Percentiles rank a stretch among this genome's conserved stretches.
Evolutionary conservation across 108 stramenopile genomes (phyloP).

Genomic region (Cyclostephanos tholiformis): DNA sequence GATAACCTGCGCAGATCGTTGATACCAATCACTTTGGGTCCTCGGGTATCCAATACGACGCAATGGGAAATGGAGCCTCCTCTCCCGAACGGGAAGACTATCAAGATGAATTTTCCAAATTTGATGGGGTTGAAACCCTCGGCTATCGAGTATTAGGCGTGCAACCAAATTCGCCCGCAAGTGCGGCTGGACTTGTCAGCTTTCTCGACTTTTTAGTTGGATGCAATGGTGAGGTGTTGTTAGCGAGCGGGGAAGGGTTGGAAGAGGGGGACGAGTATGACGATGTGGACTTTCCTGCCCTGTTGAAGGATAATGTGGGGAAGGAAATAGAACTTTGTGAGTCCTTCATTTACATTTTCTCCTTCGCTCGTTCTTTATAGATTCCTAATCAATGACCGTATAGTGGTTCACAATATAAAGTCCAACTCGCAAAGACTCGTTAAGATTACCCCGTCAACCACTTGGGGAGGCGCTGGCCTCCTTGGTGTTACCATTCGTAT

Average conservation of each 20-base stretch:
- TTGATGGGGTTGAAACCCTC: slow-evolving; percentile 81
- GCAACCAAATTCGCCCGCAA: slow-evolving; percentile 91
- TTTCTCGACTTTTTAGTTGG: slow-evolving; percentile 97
- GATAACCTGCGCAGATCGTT: too few relatives aligned
- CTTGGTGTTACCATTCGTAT: slow-evolving; percentile 95
- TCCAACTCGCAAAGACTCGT: slow-evolving; percentile 75
- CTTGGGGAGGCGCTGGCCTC: slow-evolving; percentile 93
- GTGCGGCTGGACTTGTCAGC: slow-evolving; percentile 86
- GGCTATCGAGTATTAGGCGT: slow-evolving; percentile 97
- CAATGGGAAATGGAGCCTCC: slow-evolving; percentile 57
- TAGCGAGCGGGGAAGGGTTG: slow-evolving; percentile 74
- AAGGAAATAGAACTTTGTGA: slow-evolving; percentile 66
- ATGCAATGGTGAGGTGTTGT: slow-evolving; percentile 69
- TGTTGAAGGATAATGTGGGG: slow-evolving; percentile 62
- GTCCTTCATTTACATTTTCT: slow-evolving; percentile 32
- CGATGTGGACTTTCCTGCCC: slow-evolving; percentile 73
- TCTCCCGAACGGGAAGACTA: slow-evolving; percentile 17
- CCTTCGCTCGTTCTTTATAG: slow-evolving; percentile 1
- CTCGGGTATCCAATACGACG: too few relatives aligned
- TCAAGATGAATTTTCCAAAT: slow-evolving; percentile 56
- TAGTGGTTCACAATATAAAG: slow-evolving; percentile 90
- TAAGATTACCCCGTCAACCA: slow-evolving; percentile 73
- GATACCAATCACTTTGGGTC: too few relatives aligned
- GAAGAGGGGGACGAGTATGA: slow-evolving; percentile 82
- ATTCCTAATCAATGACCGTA: neutral